Base-by-base conservation (phyloP, 345 rosid species). In the Gossypium turneri region DNA sequence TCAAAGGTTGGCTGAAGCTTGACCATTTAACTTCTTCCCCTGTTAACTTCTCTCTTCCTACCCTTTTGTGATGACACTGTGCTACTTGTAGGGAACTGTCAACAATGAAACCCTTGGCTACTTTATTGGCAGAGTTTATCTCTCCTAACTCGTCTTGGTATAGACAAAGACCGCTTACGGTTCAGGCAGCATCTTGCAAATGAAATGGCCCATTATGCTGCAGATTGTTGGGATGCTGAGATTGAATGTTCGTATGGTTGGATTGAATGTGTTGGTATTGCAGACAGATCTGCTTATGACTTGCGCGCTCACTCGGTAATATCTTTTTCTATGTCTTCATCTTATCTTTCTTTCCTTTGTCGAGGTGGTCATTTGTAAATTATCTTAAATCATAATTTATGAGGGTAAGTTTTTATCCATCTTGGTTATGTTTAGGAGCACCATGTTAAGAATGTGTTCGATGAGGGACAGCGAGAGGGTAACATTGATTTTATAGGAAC, bases 221-320 rank as follows among this genome's bases (percentile, higher is more conserved):
- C 98, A 38, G 98, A 93, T 73, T 94, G 98, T 79, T 94, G 98
- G 98, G 98, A 94, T 84, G 98, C 98, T 48, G 98, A 94, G 85
- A 94, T 94, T 50, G 98, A 94, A 79, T 78, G 90, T 72, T 89
- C 98, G 0, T 93, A 94, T 79, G 98, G 98, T 29, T 95, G 99
- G 99, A 87, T 93, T 22, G 98, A 95, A 81, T 95, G 99, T 82
- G 99, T 95, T 69, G 98, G 99, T 51, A 91, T 93, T 80, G 99
- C 99, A 72, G 99, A 95, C 82, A 89, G 99, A 78, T 91, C 99
- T 82, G 98, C 98, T 1, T 93, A 84, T 72, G 99, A 95, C 85
- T 67, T 95, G 65, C 79, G 55, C 61, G 99, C 99, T 63, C 99
- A 95, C 79, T 79, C 94, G 13, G 98, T 94, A 84, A 74, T 83